Base-by-base conservation (phyloP, 495 filamentous ascomycete species). In the Aspergillus bertholletiae region DNA sequence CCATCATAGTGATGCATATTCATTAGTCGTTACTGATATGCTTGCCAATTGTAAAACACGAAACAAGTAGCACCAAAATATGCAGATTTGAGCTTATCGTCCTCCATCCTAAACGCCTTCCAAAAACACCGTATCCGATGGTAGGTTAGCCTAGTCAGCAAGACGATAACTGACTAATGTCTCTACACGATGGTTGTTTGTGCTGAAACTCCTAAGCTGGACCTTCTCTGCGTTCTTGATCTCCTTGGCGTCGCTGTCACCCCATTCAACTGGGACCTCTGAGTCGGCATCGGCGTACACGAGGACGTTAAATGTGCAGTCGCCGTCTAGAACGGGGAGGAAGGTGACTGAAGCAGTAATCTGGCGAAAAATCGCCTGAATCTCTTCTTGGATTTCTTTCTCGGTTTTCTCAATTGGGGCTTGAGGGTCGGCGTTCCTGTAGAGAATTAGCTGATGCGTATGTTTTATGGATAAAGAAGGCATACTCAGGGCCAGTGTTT, bases 301-400 rank as follows among this genome's bases (percentile, higher is more conserved):
- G 22, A 98, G 80, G 20, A 98, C 93, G 67, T 98, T 98, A 80
- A 98, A 98, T 12, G 95, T 97, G 80, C 93, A 98, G 62, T 93
- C 85, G 26, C 91, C 90, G 41, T 88, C 86, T 3, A 98, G 82
- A 72, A 96, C 90, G 0, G 94, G 94, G 5, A 98, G 80, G 68
- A 98, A 97, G 3, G 94, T 97, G 17, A 98, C 94, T 0, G 91
- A 96, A 4, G 95, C 94, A 0, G 94, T 98, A 68, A 98, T 96
- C 69, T 98, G 94, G 9, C 94, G 87, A 75, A 97, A 98, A 44
- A 98, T 88, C 13, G 90, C 85, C 62, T 94, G 90, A 62, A 98
- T 97, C 68, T 98, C 94, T 46, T 85, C 75, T 64, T 98, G 94
- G 59, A 97, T 96, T 68, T 97, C 90, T 51, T 86, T 84, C 58